Conservation (phyloP, 2,329 filamentous ascomycete species). For the Trichophyton mentagrophytes region DNA sequence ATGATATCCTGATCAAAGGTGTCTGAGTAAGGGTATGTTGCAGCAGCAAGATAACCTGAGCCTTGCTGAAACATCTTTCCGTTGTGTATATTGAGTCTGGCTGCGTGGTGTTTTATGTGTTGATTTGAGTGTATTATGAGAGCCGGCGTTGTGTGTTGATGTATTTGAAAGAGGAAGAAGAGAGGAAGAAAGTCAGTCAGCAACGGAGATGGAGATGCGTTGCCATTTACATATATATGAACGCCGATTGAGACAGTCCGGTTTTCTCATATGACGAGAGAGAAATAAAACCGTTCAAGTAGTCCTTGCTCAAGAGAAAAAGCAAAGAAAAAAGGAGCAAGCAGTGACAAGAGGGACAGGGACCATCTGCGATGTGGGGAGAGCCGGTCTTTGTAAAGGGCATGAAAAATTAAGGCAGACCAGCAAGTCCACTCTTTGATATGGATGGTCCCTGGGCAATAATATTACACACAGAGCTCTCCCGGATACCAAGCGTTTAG, state of each 20-base stretch:
- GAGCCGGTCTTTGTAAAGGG: neutral
- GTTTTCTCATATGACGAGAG: neutral
- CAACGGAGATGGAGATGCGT: neutral
- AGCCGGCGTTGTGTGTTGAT: neutral
- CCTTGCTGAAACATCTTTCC: neutral
- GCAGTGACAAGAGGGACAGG: neutral
- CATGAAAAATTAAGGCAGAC: slow-evolving; percentile 1
- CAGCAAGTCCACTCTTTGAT: neutral
- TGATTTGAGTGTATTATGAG: too few species aligned
- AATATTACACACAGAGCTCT: neutral
- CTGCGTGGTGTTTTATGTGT: neutral
- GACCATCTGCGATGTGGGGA: neutral
- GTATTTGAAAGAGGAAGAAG: neutral
- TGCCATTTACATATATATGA: neutral
- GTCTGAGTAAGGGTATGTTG: neutral
- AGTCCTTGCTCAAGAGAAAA: neutral
- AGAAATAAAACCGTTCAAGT: neutral
- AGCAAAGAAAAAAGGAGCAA: neutral
- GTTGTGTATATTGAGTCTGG: neutral
- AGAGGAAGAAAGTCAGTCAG: neutral
- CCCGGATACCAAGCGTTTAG: neutral
- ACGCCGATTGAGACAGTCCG: too few species aligned
- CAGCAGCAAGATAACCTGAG: neutral
- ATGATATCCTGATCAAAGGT: slow-evolving; percentile 3
- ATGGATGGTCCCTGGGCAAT: slow-evolving; percentile 1